Evolutionary conservation across 371 early-diverging fungal species (phyloP), one percentile per base, ranked within the genome.

Genomic region (Apophysomyces elegans): DNA sequence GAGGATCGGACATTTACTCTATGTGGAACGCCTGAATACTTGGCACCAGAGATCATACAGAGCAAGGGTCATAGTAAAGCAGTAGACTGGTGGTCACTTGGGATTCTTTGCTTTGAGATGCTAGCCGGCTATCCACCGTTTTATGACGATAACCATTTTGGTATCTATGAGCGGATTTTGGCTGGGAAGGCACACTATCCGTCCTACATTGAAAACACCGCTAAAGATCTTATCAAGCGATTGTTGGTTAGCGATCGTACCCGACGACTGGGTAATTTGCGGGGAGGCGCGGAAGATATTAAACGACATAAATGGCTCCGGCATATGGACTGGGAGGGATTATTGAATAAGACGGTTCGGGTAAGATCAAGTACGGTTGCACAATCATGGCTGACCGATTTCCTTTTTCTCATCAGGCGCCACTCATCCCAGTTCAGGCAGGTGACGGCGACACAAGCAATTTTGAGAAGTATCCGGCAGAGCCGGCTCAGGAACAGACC

Each of bases 51-150:
- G 79, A 99, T 99, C 69, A 97, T 99, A 67, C 93, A 95, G 73
- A 93, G 94, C 66, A 93, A 95, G 80, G 99, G 96, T 37, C 98
- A 99, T 76, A 95, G 95, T 38, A 91, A 93, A 75, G 92, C 97
- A 0, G 99, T 96, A 4, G 99, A 99, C 78, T 98, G 96, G 95
- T 99, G 98, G 96, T 95, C 99, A 1, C 80, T 99, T 14, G 99
- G 99, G 6, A 90, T 99, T 56, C 84, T 99, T 37, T 91, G 99
- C 35, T 99, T 93, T 76, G 99, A 99, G 82, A 94, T 96, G 90
- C 78, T 93, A 59, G 91, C 90, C 14, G 99, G 99, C 35, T 86
- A 95, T 70, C 98, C 98, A 35, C 99, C 99, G 9, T 99, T 97
- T 83, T 95, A 93, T 78, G 99, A 97, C 73, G 96, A 98, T 65